Evolutionary conservation across 768 basidiomycete species (phyloP).

Genomic region (Strobilomyces confusus): DNA sequence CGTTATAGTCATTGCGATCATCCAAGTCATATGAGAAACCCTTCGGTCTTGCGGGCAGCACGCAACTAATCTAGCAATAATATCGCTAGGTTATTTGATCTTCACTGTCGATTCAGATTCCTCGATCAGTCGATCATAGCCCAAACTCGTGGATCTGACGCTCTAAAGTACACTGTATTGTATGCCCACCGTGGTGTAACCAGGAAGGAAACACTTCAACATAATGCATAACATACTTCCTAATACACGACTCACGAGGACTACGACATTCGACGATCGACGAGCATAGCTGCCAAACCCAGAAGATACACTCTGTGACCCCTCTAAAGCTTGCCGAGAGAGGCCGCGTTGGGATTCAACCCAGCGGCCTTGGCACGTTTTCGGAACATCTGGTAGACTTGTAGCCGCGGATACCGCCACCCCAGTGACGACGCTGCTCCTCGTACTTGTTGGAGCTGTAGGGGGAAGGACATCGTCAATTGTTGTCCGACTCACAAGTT

Average conservation of each 20-base stretch:
- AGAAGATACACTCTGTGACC: neutral
- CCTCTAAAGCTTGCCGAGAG: conserved; percentile 61
- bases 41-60: no score
- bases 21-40: no score
- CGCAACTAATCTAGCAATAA: no score
- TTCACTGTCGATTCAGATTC: no score
- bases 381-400: conserved; percentile 92
- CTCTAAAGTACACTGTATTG: no score
- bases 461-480: conserved; percentile 1
- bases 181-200: conserved; percentile 3
- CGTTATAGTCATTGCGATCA: no score
- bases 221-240: conserved; percentile 18
- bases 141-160: no score
- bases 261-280: conserved; percentile 13
- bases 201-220: conserved; percentile 1
- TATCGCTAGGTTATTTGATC: no score
- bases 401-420: conserved; percentile 93
- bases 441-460: conserved; percentile 87
- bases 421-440: conserved; percentile 88
- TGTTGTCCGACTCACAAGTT: conserved; percentile 73
- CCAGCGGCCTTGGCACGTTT: conserved; percentile 93
- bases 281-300: neutral
- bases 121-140: no score
- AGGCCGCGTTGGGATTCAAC: conserved; percentile 51
- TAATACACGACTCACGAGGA: conserved; percentile 18